phyloP scores from a whole-genome alignment of 305 asterid species.

The Fraxinus velutina region DNA sequence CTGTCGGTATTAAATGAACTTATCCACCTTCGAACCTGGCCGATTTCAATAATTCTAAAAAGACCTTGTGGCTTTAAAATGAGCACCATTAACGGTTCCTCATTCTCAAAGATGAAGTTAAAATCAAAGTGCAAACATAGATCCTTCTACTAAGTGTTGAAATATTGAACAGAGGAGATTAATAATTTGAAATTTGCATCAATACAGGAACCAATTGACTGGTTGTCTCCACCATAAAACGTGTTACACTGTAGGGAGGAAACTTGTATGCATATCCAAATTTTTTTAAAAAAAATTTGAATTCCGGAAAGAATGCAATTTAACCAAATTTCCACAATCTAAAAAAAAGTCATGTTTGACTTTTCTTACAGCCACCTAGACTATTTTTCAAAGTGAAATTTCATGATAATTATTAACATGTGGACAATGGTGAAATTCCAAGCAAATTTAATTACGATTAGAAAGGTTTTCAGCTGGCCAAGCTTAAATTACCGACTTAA shows the following conservation, averaged over 20 bases:
- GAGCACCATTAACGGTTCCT: neutral
- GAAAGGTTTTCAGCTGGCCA: neutral
- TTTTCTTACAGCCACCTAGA: neutral
- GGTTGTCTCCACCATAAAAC: neutral
- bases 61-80: neutral
- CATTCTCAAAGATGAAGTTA: neutral
- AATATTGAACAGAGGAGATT: neutral
- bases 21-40: neutral
- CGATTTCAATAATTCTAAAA: neutral
- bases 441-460: neutral
- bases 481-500: conserved; percentile 1
- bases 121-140: neutral
- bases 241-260: neutral
- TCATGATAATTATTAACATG: neutral
- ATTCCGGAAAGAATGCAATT: neutral
- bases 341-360: neutral
- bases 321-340: neutral
- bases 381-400: neutral
- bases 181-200: neutral
- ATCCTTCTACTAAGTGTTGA: neutral
- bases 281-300: neutral
- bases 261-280: neutral
- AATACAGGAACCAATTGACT: neutral
- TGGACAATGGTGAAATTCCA: neutral
- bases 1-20: neutral